Evolutionary conservation across 306 rosid species (phyloP).

Genomic region (Trifolium fragiferum): DNA sequence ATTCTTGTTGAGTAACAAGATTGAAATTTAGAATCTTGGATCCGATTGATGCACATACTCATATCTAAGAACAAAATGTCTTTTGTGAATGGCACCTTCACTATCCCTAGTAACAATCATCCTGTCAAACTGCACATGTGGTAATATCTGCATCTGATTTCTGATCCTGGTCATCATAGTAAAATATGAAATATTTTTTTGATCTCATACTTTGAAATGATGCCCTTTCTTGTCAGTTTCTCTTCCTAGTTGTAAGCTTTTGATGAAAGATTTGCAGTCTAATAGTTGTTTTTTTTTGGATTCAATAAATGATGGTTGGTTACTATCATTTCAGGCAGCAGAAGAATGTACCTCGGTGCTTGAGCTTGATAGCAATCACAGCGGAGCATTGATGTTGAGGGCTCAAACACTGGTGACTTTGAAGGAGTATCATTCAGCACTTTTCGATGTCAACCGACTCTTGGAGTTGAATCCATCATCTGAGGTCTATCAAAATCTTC

Average conservation of each 20-base stretch:
- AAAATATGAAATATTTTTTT: not conserved
- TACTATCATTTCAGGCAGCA: constrained; percentile 67
- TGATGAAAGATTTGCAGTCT: not conserved
- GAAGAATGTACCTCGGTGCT: constrained; percentile 92
- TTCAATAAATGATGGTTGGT: constrained; percentile 36
- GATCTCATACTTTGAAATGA: constrained; percentile 21
- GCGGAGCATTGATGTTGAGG: constrained; percentile 86
- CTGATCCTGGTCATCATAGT: not conserved
- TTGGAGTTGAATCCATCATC: constrained; percentile 89
- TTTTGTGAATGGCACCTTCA: no score
- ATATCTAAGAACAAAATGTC: no score
- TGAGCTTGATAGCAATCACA: constrained; percentile 79
- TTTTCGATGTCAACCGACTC: constrained; percentile 89
- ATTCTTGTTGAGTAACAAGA: no score
- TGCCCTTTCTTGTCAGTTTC: not conserved
- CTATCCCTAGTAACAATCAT: no score
- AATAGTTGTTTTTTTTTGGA: not conserved
- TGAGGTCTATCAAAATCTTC: constrained; percentile 91
- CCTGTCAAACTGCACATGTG: not conserved
- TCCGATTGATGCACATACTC: no score
- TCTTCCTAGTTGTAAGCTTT: constrained; percentile 8
- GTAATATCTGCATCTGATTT: not conserved
- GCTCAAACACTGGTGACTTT: constrained; percentile 87
- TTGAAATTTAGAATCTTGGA: no score
- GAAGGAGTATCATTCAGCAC: constrained; percentile 87